A percentile compares a stretch with the other conserved stretches of the same genome.
Evolutionary conservation across 2,329 filamentous ascomycete species (phyloP).

Genomic region (Penicillium corylophilum): DNA sequence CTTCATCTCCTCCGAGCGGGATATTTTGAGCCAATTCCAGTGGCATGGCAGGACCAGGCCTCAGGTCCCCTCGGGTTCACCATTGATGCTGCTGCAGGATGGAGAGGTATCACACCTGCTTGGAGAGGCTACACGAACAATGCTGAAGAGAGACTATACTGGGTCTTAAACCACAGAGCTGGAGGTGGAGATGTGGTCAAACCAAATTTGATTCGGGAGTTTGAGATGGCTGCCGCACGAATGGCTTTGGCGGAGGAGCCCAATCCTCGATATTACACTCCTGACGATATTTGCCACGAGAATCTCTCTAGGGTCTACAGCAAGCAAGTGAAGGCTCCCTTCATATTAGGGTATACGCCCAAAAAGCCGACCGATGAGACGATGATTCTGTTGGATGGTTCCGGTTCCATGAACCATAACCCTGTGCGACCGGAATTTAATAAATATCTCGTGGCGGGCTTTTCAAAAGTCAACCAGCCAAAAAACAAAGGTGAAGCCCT

Average conservation of each 20-base stretch:
- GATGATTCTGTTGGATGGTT: constrained; percentile 51
- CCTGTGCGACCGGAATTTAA: constrained; percentile 45
- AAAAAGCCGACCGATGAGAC: constrained; percentile 46
- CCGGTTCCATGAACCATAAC: constrained; percentile 49
- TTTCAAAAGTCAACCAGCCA: constrained; percentile 40
- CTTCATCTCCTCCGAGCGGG: constrained; percentile 48
- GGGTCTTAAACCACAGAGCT: constrained; percentile 49
- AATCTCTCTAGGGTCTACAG: constrained; percentile 45
- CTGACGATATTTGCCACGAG: constrained; percentile 45
- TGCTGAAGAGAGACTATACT: constrained; percentile 52
- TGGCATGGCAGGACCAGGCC: constrained; percentile 44
- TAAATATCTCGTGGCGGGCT: constrained; percentile 47
- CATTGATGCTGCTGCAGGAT: constrained; percentile 45
- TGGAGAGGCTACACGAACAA: constrained; percentile 51
- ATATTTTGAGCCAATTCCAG: constrained; percentile 52
- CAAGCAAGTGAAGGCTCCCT: constrained; percentile 48
- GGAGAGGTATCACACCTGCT: constrained; percentile 48
- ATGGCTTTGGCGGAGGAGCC: constrained; percentile 49
- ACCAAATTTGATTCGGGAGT: constrained; percentile 45
- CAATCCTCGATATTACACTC: constrained; percentile 45
- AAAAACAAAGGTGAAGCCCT: constrained; percentile 44
- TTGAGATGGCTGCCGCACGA: constrained; percentile 46
- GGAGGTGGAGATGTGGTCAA: constrained; percentile 38
- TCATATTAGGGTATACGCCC: constrained; percentile 36
- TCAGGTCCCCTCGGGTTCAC: constrained; percentile 48